Evolutionary conservation across 1,139 yeast species (phyloP).

Genomic region (Zygosaccharomyces sapae): DNA sequence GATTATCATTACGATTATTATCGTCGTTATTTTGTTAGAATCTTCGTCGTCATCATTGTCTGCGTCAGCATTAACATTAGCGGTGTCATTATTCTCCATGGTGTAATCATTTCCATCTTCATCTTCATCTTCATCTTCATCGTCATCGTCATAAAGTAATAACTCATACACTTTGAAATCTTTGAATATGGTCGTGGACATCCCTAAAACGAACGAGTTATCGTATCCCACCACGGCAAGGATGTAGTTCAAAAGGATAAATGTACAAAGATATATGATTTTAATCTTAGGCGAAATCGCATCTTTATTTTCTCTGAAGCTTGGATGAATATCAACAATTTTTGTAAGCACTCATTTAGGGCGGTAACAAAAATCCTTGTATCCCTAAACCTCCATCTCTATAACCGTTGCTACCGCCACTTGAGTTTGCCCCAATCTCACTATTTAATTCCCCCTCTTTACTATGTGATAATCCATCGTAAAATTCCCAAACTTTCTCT

Average conservation of each 20-base stretch:
- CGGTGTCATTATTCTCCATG: no score
- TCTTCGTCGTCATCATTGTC: no score
- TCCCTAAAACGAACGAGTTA: conserved; percentile 52
- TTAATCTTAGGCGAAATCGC: conserved; percentile 37
- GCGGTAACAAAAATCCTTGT: conserved; percentile 32
- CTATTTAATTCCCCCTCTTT: conserved; percentile 7
- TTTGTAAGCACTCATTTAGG: conserved; percentile 40
- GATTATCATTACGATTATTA: conserved; percentile 1
- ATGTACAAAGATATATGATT: conserved; percentile 44
- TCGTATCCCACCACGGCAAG: conserved; percentile 55
- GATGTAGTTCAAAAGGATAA: conserved; percentile 53
- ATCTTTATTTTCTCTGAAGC: conserved; percentile 36
- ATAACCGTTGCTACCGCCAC: conserved; percentile 2
- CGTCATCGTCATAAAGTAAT: conserved; percentile 35
- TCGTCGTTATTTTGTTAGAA: neutral
- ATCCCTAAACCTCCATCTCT: conserved; percentile 19
- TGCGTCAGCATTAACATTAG: no score
- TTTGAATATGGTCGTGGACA: conserved; percentile 53
- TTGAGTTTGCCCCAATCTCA: conserved; percentile 6
- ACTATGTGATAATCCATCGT: conserved; percentile 12
- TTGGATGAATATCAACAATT: conserved; percentile 45
- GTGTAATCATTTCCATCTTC: neutral
- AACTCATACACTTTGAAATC: conserved; percentile 51
- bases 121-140: conserved; percentile 18
- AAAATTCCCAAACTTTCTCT: conserved; percentile 19